Evolutionary conservation across 2,329 filamentous ascomycete genomes (phyloP).

Genomic region (Aspergillus quadrilineatus): DNA sequence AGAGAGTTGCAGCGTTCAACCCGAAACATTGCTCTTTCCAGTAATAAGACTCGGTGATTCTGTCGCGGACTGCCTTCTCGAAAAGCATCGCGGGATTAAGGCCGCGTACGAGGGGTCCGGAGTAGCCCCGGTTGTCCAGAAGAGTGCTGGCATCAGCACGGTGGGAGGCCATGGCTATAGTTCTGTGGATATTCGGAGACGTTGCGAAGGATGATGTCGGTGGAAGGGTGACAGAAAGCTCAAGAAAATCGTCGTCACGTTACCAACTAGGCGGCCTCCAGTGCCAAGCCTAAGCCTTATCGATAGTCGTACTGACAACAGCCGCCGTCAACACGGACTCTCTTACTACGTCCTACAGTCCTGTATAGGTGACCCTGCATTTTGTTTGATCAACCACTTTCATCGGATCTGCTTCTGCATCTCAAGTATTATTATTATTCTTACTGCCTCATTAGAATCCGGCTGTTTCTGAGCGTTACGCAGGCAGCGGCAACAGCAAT

Average conservation of each 20-base stretch:
- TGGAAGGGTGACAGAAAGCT: neutral
- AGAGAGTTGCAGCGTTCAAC: slow-evolving; percentile 75
- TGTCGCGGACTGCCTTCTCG: slow-evolving; percentile 92
- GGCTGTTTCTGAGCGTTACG: neutral
- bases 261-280: neutral
- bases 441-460: neutral
- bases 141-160: slow-evolving; percentile 74
- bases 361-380: neutral
- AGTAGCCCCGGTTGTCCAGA: slow-evolving; percentile 87
- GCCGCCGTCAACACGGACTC: neutral
- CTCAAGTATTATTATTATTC: neutral
- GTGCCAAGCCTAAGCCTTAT: slow-evolving; percentile 28
- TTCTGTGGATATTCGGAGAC: slow-evolving; percentile 42
- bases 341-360: neutral
- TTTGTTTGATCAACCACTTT: neutral
- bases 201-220: neutral
- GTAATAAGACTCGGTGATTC: slow-evolving; percentile 93
- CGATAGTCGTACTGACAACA: slow-evolving; percentile 41
- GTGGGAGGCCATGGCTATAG: slow-evolving; percentile 55
- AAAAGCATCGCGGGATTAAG: slow-evolving; percentile 94
- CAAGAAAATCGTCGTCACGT: slow-evolving; percentile 10
- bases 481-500: neutral
- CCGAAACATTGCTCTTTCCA: slow-evolving; percentile 99
- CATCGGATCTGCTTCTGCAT: neutral
- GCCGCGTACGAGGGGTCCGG: slow-evolving; percentile 74